Evolutionary conservation across 345 rosid genomes (phyloP).

Genomic region (Fremontodendron californicum): DNA sequence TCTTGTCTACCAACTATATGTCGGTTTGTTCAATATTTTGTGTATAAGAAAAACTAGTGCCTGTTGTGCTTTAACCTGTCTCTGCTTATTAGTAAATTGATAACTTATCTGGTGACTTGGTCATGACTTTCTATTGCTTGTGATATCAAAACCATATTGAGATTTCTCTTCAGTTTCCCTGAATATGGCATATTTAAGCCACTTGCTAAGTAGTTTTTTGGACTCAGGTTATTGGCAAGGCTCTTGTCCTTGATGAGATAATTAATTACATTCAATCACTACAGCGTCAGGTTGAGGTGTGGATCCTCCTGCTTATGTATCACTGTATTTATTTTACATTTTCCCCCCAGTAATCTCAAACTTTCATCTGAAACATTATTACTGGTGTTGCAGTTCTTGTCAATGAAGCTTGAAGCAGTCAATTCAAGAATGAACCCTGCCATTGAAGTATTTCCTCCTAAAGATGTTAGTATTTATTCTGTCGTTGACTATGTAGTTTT

Average conservation of each 20-base stretch:
- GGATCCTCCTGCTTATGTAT: conserved; percentile 1
- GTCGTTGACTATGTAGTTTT: background rate
- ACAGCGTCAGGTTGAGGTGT: conserved; percentile 89
- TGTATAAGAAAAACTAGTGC: background rate
- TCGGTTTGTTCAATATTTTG: background rate
- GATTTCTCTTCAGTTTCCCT: background rate
- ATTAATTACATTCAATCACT: conserved; percentile 88
- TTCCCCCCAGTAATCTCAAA: background rate
- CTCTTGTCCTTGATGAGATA: conserved; percentile 86
- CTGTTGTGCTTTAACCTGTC: background rate
- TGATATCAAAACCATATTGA: background rate
- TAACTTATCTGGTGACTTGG: background rate
- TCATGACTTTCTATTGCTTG: background rate
- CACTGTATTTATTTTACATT: background rate
- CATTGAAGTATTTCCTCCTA: conserved; percentile 63
- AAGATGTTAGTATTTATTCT: conserved; percentile 48
- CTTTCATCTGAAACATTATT: conserved; percentile 15
- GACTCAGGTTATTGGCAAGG: conserved; percentile 83
- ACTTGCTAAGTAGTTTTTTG: conserved; percentile 14
- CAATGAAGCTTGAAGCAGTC: conserved; percentile 92
- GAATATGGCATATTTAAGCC: background rate
- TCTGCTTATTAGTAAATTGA: background rate
- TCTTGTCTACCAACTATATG: background rate
- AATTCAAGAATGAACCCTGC: conserved; percentile 61
- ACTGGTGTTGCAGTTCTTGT: conserved; percentile 62